Percentiles rank a stretch among this genome's conserved stretches.
phyloP scores from a whole-genome alignment of 2,329 filamentous ascomycete species.

The Hypocreales sp. region DNA sequence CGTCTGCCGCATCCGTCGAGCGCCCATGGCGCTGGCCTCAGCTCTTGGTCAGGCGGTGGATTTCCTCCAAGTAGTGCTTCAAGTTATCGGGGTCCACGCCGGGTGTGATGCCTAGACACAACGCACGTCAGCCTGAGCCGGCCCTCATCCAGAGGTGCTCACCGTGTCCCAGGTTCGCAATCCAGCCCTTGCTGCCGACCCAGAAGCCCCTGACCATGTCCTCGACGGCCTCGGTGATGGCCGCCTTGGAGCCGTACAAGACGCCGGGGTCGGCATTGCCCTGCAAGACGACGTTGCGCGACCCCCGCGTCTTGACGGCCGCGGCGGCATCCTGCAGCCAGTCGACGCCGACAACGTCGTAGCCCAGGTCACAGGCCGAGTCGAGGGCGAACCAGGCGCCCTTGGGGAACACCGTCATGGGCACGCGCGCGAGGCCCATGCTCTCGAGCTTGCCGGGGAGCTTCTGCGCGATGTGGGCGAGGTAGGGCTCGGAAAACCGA shows the following conservation, averaged over 20 bases:
- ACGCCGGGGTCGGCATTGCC: constrained; percentile 93
- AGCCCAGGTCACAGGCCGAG: constrained; percentile 72
- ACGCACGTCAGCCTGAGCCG: no score
- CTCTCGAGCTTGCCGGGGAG: constrained; percentile 61
- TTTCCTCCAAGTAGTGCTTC: constrained; percentile 86
- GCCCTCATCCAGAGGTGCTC: constrained; percentile 17
- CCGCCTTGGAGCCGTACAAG: constrained; percentile 67
- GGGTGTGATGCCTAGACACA: constrained; percentile 87
- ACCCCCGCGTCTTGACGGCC: constrained; percentile 63
- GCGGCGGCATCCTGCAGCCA: constrained; percentile 85
- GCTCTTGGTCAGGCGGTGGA: constrained; percentile 52
- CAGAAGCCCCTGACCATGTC: constrained; percentile 80
- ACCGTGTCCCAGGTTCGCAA: constrained; percentile 93
- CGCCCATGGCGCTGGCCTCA: no score
- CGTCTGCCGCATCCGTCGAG: no score
- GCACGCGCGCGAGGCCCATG: constrained; percentile 63
- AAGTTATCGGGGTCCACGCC: constrained; percentile 88
- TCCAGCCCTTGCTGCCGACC: constrained; percentile 76
- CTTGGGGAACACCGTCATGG: constrained; percentile 97
- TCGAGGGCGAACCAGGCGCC: constrained; percentile 93
- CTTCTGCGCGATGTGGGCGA: constrained; percentile 68
- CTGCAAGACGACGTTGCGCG: constrained; percentile 65
- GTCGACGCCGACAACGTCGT: constrained; percentile 87
- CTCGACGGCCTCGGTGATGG: constrained; percentile 71
- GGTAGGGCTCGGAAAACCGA: constrained; percentile 72